Conservation (phyloP, 2,329 filamentous ascomycete genomes). For the Emydomyces testavorans region DNA sequence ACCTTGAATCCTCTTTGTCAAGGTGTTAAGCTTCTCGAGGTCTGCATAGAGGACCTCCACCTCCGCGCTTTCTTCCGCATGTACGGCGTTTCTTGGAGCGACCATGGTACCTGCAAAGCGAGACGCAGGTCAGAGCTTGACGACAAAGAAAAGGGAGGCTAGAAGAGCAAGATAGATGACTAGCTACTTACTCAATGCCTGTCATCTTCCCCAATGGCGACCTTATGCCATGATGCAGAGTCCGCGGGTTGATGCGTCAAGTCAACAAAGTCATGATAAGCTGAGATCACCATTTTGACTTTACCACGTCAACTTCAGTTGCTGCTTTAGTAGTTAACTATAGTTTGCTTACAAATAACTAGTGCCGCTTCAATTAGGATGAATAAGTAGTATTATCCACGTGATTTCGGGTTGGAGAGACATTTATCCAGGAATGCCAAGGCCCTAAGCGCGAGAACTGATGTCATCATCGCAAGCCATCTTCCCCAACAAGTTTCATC, state of each 20-base stretch:
- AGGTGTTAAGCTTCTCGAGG: conserved; percentile 80
- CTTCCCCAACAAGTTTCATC: background rate
- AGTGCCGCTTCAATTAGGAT: background rate
- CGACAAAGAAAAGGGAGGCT: background rate
- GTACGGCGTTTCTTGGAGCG: conserved; percentile 45
- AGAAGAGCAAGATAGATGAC: background rate
- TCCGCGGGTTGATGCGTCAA: background rate
- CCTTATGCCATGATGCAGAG: background rate
- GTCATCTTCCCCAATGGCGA: conserved; percentile 1
- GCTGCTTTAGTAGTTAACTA: background rate
- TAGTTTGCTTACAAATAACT: no score
- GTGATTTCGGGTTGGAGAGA: no score
- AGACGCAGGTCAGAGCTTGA: background rate
- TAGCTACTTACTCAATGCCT: background rate
- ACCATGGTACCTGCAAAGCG: conserved; percentile 35
- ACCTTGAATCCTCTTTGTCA: conserved; percentile 91
- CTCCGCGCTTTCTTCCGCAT: conserved; percentile 56
- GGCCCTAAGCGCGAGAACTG: no score
- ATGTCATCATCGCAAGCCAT: background rate
- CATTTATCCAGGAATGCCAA: no score
- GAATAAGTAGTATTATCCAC: background rate
- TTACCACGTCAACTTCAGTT: background rate
- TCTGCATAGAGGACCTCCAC: conserved; percentile 56
- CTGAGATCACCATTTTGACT: conserved; percentile 7
- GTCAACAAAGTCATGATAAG: background rate